Evolutionary conservation across 768 basidiomycete species (phyloP).

Genomic region (Pisolithus orientalis): DNA sequence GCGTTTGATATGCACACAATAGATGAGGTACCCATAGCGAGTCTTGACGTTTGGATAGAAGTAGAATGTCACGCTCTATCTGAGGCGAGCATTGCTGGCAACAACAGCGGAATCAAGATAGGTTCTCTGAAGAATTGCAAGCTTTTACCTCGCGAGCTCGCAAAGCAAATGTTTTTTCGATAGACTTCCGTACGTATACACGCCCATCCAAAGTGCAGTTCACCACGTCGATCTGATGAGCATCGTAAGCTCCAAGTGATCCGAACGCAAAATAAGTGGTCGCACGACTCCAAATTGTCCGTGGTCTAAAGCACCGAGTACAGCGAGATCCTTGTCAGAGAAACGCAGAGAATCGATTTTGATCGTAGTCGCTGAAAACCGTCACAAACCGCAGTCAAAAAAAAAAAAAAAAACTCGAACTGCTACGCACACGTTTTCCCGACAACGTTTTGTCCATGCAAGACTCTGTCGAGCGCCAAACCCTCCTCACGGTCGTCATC

Average conservation of each 20-base stretch:
- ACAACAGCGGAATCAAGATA: slow-evolving; percentile 2
- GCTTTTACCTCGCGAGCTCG: slow-evolving; percentile 62
- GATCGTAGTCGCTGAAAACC: slow-evolving; percentile 52
- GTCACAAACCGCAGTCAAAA: slow-evolving; percentile 4
- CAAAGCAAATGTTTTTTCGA: slow-evolving; percentile 66
- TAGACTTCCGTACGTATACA: slow-evolving; percentile 81
- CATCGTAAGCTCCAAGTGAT: background rate
- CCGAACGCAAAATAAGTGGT: slow-evolving; percentile 3
- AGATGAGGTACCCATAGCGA: slow-evolving; percentile 72
- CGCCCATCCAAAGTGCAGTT: slow-evolving; percentile 63
- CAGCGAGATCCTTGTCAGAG: slow-evolving; percentile 60
- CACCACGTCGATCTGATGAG: slow-evolving; percentile 73
- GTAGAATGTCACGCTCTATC: slow-evolving; percentile 72
- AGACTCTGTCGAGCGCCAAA: slow-evolving; percentile 60
- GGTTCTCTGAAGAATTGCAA: background rate
- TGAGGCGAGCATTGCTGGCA: slow-evolving; percentile 80
- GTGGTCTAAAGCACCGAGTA: slow-evolving; percentile 70
- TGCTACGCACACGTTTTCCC: slow-evolving; percentile 59
- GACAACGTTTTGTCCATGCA: slow-evolving; percentile 71
- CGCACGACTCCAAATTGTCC: slow-evolving; percentile 85
- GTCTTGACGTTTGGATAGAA: slow-evolving; percentile 48
- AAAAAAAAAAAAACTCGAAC: background rate
- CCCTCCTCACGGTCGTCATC: slow-evolving; percentile 58
- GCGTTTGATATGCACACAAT: slow-evolving; percentile 80
- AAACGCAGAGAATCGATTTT: slow-evolving; percentile 69